Base-by-base conservation (phyloP, 345 rosid genomes). In the Heritiera fomes region DNA sequence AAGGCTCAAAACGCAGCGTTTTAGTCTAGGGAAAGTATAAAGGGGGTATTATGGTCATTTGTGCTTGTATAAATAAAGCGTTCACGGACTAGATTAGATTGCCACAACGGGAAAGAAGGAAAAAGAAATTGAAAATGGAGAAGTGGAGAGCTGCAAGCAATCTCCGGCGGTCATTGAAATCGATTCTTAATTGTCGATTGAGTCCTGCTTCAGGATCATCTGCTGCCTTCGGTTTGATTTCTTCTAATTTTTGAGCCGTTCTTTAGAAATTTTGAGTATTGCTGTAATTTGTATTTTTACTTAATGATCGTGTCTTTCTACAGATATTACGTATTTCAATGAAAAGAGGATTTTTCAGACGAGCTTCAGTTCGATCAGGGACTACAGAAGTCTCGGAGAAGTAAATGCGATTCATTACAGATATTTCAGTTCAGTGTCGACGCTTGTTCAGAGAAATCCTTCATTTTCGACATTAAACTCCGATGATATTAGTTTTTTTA, bases 401-500 rank as follows among this genome's bases (percentile, higher is more conserved):
- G 71, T 65, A 34, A 28, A 59, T 63, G 76, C 80, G 68, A 64
- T 67, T 71, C 89, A 79, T 73, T 53, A 23, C 49, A 89, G 87
- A 80, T 78, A 62, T 77, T 90, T 86, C 83, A 90, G 91, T 28
- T 82, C 91, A 28, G 56, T 58, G 66, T 85, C 86, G 63, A 34
- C 85, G 6, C 55, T 69, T 62, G 77, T 90, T 53, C 81, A 90
- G 86, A 86, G 97, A 82, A 92, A 85, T 83, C 86, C 95, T 14
- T 83, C 85, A 75, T 96, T 92, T 84, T 82, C 94, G 32, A 87
- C 83, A 0, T 80, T 96, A 85, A 87, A 87, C 84, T 83, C 89
- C 0, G 91, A 89, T 47, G 98, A 96, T 43, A 79, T 92, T 62
- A 85, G 88, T 75, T 87, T 85, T 77, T 94, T 96, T 64, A 92